Evolutionary conservation across 345 rosid genomes (phyloP).

Genomic region (Dimocarpus longan): DNA sequence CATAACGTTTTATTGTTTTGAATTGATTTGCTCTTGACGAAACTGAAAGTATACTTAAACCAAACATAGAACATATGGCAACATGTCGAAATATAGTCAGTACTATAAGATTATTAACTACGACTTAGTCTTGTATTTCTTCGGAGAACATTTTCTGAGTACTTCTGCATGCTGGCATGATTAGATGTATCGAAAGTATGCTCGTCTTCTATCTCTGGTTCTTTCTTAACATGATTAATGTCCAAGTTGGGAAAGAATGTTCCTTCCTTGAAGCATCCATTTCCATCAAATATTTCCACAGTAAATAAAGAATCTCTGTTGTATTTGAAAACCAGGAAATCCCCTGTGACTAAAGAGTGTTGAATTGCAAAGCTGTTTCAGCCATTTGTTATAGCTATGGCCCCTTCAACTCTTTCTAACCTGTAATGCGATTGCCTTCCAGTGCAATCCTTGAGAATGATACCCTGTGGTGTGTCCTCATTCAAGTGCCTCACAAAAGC

Average conservation of each 20-base stretch:
- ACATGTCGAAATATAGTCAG: too few species aligned
- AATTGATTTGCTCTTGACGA: background rate
- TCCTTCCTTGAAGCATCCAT: constrained; percentile 26
- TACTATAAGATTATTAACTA: background rate
- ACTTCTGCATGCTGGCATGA: background rate
- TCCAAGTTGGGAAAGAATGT: background rate
- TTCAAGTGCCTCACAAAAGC: constrained; percentile 20
- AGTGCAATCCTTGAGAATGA: constrained; percentile 14
- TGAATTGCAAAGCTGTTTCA: constrained; percentile 28
- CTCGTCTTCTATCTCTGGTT: background rate
- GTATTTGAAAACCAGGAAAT: constrained; percentile 31
- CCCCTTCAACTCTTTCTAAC: constrained; percentile 16
- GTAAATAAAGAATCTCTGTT: constrained; percentile 13
- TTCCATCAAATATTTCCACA: constrained; percentile 23
- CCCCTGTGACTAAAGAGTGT: constrained; percentile 23
- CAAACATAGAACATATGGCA: background rate
- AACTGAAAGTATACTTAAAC: constrained; percentile 2
- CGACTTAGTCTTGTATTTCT: background rate
- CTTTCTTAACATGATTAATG: background rate
- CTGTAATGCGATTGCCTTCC: constrained; percentile 29
- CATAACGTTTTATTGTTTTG: background rate
- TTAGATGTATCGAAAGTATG: background rate
- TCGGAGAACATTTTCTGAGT: background rate
- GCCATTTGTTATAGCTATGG: constrained; percentile 26
- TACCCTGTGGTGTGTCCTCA: background rate